A percentile compares a stretch with the other conserved stretches of the same genome.
Evolutionary conservation across 768 basidiomycete species (phyloP).

Genomic region (Termitomyces sp.): DNA sequence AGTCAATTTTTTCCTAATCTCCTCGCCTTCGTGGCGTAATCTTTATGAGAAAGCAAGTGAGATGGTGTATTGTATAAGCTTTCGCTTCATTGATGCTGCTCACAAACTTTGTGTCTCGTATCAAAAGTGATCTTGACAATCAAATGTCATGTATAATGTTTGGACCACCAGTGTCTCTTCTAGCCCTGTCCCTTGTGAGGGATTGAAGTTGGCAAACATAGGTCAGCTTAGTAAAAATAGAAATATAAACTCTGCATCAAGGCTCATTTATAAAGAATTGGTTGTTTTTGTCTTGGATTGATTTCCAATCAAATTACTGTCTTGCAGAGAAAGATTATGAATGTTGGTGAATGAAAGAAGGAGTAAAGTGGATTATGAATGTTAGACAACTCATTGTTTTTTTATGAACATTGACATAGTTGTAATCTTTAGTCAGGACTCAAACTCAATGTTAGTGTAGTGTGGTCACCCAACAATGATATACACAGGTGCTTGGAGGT

Average conservation of each 20-base stretch:
- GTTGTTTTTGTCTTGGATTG: background rate
- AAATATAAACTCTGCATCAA: too few species aligned
- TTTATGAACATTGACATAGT: too few species aligned
- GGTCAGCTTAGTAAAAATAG: too few species aligned
- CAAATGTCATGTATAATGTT: background rate
- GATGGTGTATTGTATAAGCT: background rate
- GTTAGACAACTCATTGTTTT: too few species aligned
- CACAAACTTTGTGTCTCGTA: background rate
- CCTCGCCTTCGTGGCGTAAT: conserved; percentile 18
- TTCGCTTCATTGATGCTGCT: background rate
- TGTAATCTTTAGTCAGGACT: background rate
- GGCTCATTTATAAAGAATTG: background rate
- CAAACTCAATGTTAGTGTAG: too few species aligned
- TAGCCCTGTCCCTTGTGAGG: background rate
- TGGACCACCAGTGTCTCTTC: background rate
- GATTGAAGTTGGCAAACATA: background rate
- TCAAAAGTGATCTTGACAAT: background rate
- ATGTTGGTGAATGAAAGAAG: too few species aligned
- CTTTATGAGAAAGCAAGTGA: background rate
- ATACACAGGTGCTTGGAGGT: conserved; percentile 18
- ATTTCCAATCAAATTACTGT: too few species aligned
- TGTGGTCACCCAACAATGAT: conserved; percentile 14
- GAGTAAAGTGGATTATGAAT: too few species aligned
- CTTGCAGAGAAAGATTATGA: too few species aligned
- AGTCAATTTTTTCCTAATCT: conserved; percentile 16